Base-by-base conservation (phyloP, 2,329 filamentous ascomycete species). In the Malbranchea cinnamomea region DNA sequence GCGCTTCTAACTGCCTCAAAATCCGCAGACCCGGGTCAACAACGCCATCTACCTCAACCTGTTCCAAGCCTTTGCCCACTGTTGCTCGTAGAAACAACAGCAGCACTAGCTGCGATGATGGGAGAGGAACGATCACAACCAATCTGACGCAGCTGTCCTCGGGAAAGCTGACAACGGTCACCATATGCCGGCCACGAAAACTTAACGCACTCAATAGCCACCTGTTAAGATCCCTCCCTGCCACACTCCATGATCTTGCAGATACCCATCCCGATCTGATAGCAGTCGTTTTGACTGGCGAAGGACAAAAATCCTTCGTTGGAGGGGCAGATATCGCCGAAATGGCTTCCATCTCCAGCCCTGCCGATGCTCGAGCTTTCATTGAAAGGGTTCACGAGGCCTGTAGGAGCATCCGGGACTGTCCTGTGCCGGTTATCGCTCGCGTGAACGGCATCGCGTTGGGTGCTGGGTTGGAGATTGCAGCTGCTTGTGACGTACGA, bases 291-390 rank as follows among this genome's bases (percentile, higher is more conserved):
- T 63, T 71, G 23, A 67, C 65, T 37, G 74, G 79, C 47, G 76
- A 74, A 49, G 87, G 78, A 35, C 84, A 79, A 62, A 89, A 81
- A 58, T 81, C 84, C 46, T 91, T 89, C 63, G 84, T 80, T 57
- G 78, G 77, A 47, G 87, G 80, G 35, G 83, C 83, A 44, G 85
- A 89, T 52, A 79, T 83, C 35, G 82, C 91, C 50, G 84, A 93
- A 23, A 50, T 49, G 44, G 35, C 37, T 6, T n/a, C n/a, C 2
- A 20, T 50, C 16, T 25, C 38, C 6, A 38, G 31, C 9, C 46
- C 33, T 23, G 35, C 24, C 10, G 41, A 52, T 6, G 56, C 57
- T 2, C 34, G 45, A 7, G 26, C 23, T 2, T 58, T 59, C 43
- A 60, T 59, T 31, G 41, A 37, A 5, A 37, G 35, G 8, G 40